Evolutionary conservation across 108 stramenopile species (phyloP).

Genomic region (Skeletonema grethae): DNA sequence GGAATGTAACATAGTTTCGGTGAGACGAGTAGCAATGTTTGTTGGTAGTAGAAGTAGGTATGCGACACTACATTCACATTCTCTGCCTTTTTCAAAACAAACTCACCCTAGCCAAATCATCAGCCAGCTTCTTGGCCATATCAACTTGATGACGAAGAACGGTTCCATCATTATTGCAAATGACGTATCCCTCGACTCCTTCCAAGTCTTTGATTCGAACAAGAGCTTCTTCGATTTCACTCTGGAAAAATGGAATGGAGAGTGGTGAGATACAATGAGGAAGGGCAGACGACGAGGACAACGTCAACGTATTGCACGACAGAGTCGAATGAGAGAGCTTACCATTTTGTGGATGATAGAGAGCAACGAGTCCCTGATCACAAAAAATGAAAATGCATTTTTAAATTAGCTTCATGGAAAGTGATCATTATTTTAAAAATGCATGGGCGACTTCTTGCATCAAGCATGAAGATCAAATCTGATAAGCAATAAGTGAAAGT

Average conservation of each 20-base stretch:
- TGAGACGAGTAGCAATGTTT: neutral
- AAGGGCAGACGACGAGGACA: too few relatives aligned
- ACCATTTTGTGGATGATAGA: too few relatives aligned
- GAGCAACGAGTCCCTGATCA: too few relatives aligned
- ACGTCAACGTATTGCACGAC: too few relatives aligned
- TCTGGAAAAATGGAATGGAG: neutral
- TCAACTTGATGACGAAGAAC: slow-evolving; percentile 66
- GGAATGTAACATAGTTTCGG: neutral
- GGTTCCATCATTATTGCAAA: slow-evolving; percentile 70
- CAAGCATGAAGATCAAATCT: too few relatives aligned
- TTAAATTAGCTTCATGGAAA: too few relatives aligned
- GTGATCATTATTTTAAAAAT: too few relatives aligned
- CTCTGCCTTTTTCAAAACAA: neutral
- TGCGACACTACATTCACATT: too few relatives aligned
- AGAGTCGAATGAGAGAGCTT: too few relatives aligned
- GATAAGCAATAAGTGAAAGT: too few relatives aligned
- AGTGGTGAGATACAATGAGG: neutral
- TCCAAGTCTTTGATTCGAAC: slow-evolving; percentile 71
- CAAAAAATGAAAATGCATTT: too few relatives aligned
- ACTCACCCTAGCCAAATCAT: slow-evolving; percentile 64
- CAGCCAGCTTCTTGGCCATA: slow-evolving; percentile 66
- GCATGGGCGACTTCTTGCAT: too few relatives aligned
- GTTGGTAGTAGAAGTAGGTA: neutral
- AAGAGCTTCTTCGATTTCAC: slow-evolving; percentile 73
- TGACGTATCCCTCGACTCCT: slow-evolving; percentile 81